Conservation (phyloP, 352 stramenopile genomes). For the Pythium graminicola region DNA sequence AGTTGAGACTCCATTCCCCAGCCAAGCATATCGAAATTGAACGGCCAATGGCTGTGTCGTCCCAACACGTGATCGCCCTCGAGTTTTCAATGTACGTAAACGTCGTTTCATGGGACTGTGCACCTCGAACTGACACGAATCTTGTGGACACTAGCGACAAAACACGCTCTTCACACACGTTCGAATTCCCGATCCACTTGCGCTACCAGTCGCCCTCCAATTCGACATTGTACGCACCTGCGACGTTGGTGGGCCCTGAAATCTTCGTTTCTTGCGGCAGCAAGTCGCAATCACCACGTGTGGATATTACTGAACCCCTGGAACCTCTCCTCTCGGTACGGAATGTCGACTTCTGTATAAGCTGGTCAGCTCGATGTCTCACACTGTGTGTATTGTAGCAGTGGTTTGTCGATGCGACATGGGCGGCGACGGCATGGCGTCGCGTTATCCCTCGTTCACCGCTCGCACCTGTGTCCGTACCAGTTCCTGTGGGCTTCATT, state of each 20-base stretch:
- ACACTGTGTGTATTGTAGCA: conserved; percentile 1
- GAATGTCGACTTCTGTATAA: background rate
- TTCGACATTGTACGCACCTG: conserved; percentile 16
- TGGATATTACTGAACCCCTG: background rate
- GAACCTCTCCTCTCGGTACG: conserved; percentile 6
- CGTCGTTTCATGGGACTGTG: background rate
- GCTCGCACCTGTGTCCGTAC: background rate
- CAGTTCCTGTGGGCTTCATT: conserved; percentile 18
- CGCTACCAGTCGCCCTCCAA: conserved; percentile 33
- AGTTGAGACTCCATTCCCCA: conserved; percentile 19
- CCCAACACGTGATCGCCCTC: conserved; percentile 22
- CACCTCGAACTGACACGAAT: background rate
- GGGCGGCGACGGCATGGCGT: conserved; percentile 1
- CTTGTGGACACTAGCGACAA: background rate
- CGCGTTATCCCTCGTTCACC: conserved; percentile 6
- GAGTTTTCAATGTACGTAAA: conserved; percentile 21
- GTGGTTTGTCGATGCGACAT: background rate
- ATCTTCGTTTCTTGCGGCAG: conserved; percentile 12
- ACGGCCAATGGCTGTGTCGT: conserved; percentile 20
- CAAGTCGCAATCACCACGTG: background rate
- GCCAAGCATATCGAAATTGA: conserved; percentile 34
- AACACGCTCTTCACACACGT: background rate
- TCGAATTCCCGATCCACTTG: conserved; percentile 29
- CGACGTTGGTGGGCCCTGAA: conserved; percentile 18
- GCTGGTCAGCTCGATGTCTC: background rate